Base-by-base conservation (phyloP, 331 rosid genomes). In the Telfairia occidentalis region DNA sequence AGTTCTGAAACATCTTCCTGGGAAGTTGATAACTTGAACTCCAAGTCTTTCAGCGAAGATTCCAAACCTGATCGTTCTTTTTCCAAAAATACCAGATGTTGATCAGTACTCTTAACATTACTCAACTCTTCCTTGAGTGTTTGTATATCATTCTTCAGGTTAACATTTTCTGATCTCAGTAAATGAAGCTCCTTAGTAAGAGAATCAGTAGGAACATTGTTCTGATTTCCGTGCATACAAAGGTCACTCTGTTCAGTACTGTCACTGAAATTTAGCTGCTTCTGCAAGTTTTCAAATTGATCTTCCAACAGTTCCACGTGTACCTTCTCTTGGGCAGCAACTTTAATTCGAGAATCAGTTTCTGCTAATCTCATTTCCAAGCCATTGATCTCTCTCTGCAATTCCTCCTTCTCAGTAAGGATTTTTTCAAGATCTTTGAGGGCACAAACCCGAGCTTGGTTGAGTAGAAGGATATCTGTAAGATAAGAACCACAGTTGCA, bases 391-490 rank as follows among this genome's bases (percentile, higher is more conserved):
- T 95, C 92, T 76, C 84, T 85, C 82, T 87, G 97, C 79, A 95
- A 82, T 19, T 82, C 78, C 80, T 90, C 86, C 85, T 95, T 95
- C 84, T 95, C 99, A 7, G 83, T 35, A 13, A 87, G 82, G 87
- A 88, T 82, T 80, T 80, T 92, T 58, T 89, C 97, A 81, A 90
- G 89, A 78, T 95, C 92, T 78, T 92, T 79, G 70, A 87, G 89
- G n/a, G 93, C 92, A 71, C 57, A 83, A 40, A 92, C 84, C 45
- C 97, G 90, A 40, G 96, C 96, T 63, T 79, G 90, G 81, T 95
- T 95, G 72, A 95, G 82, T 75, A 90, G 89, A 83, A 82, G 93
- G 79, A 95, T 84, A 80, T 95, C 99, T 95, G 58, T 43, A 81
- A 58, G 81, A 81, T 38, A 81, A 75, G 2, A 71, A 12, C 26